phyloP scores from a whole-genome alignment of 495 filamentous ascomycete species.

The Tuber aestivum region DNA sequence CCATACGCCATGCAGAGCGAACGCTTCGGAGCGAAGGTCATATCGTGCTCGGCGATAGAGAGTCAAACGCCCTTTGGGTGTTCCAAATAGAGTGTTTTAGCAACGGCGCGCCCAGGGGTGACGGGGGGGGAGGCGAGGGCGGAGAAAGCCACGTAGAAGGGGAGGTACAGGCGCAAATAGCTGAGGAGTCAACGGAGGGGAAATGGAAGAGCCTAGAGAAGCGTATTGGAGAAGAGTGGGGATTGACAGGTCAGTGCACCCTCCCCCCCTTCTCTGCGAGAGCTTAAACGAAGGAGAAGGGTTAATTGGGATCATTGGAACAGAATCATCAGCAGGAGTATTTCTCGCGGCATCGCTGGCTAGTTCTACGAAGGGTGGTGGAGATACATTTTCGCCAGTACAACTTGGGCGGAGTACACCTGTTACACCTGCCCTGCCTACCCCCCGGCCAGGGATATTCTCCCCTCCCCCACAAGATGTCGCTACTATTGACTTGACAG shows the following conservation, averaged over 20 bases:
- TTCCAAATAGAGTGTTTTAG: constrained; percentile 37
- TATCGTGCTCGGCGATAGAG: constrained; percentile 36
- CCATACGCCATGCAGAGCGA: constrained; percentile 35
- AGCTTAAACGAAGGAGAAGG: neutral
- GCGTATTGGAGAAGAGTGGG: constrained; percentile 35
- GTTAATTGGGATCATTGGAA: neutral
- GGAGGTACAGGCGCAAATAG: constrained; percentile 32
- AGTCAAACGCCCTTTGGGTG: constrained; percentile 33
- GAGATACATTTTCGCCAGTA: neutral
- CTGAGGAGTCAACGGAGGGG: constrained; percentile 38
- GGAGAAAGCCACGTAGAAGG: constrained; percentile 29
- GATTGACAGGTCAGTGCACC: constrained; percentile 29
- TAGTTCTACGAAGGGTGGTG: constrained; percentile 9
- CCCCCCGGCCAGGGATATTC: constrained; percentile 27
- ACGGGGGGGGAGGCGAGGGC: neutral
- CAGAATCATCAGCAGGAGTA: constrained; percentile 31
- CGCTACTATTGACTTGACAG: constrained; percentile 34
- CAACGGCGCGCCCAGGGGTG: neutral
- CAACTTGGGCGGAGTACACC: constrained; percentile 13
- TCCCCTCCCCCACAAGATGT: constrained; percentile 18
- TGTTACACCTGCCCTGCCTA: constrained; percentile 23
- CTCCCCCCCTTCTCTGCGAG: neutral
- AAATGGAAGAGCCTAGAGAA: constrained; percentile 37
- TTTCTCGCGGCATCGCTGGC: constrained; percentile 38
- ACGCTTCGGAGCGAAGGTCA: constrained; percentile 31